Base-by-base conservation (phyloP, 2,329 filamentous ascomycete genomes). In the Lasiodiplodia sp. region DNA sequence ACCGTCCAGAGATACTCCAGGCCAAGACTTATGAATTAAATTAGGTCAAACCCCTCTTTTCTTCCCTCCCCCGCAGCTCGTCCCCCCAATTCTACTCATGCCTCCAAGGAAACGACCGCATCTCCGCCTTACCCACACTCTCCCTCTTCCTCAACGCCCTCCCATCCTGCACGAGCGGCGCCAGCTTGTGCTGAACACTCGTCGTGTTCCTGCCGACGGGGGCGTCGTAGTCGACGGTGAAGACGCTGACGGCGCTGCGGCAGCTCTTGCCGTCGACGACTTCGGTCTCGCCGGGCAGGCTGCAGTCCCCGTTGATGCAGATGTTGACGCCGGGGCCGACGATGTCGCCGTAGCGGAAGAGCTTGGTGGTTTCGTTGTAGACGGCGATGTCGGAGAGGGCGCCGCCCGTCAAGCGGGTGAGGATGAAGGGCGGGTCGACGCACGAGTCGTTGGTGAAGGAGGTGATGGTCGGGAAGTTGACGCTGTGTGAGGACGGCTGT, bases 221-320 rank as follows among this genome's bases (percentile, higher is more conserved):
- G 6, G 85, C 84, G 71, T 82, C 80, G 70, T 85, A 86, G 68
- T 87, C 85, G 23, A 86, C 79, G 0, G 83, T 85, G 69, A 86
- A 87, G 0, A 85, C 76, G 0, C 77, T 82, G 2, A 87, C 80
- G 16, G 73, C 64, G 66, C 78, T 77, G 2, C 81, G 75, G 51
- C 78, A 82, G 0, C 82, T 28, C 3, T 1, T 82, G 16, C 78
- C 75, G 62, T 80, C 78, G 12, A 86, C 79, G 2, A 86, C 77
- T 49, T 78, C 79, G 0, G 83, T 85, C 78, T 87, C 85, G 0
- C 85, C 84, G 0, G 83, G 83, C n/a, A 87, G 73, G 7, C 74
- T 75, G 73, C 84, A 85, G 67, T 87, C 81, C 0, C 85, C 85
- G 60, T 86, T 86, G 71, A 86, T 82, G 68, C 84, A 86, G 1